Conservation (phyloP, 768 basidiomycete genomes). For the Trametes maxima region DNA sequence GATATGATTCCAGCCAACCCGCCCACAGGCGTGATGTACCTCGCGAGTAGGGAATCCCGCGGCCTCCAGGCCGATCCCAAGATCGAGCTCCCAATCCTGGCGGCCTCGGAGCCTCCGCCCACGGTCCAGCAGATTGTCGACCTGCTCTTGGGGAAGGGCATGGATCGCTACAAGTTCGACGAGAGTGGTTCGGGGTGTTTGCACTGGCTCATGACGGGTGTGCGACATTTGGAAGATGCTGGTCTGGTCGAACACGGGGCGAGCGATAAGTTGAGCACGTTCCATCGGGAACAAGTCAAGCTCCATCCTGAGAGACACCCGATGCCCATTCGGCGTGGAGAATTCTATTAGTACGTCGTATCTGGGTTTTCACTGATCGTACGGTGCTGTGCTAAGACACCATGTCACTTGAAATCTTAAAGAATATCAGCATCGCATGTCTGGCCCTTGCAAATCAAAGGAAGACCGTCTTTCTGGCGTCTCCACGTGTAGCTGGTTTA, state of each 20-base stretch:
- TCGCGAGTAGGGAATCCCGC: neutral
- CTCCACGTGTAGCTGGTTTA: too few relatives aligned
- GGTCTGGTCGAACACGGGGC: neutral
- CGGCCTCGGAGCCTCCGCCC: neutral
- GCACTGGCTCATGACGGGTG: neutral
- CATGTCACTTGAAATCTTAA: too few relatives aligned
- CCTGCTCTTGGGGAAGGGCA: neutral
- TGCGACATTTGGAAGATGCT: neutral
- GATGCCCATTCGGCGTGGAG: conserved; percentile 2
- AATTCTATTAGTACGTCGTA: neutral
- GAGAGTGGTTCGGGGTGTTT: conserved; percentile 5
- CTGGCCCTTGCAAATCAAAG: too few relatives aligned
- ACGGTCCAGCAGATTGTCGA: conserved; percentile 6
- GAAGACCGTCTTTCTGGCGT: too few relatives aligned
- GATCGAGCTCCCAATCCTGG: neutral
- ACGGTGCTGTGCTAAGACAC: too few relatives aligned
- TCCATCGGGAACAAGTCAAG: neutral
- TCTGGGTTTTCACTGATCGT: too few relatives aligned
- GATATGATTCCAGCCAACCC: conserved; percentile 10
- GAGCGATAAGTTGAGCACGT: neutral
- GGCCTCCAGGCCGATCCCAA: neutral
- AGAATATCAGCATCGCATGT: too few relatives aligned
- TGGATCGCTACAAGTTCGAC: conserved; percentile 11
- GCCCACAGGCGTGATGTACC: neutral
- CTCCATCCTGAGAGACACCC: conserved; percentile 9